Evolutionary conservation across 2,329 filamentous ascomycete species (phyloP).

Genomic region (Beauveria pseudobassiana): DNA sequence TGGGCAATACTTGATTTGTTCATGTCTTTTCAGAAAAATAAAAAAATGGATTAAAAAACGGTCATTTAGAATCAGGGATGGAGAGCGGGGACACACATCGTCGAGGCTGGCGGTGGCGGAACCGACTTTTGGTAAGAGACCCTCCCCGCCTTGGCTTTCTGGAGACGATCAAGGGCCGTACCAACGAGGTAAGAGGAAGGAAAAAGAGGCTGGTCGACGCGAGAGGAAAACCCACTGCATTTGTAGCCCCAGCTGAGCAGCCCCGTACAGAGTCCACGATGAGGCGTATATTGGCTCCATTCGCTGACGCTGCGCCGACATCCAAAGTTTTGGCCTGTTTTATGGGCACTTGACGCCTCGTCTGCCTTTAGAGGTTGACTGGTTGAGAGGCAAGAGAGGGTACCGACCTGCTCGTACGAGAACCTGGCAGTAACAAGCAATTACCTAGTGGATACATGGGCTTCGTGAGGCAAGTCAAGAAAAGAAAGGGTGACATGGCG

Average conservation of each 20-base stretch:
- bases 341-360: slow-evolving; percentile 1
- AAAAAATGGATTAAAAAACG: not conserved
- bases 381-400: not conserved
- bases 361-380: not conserved
- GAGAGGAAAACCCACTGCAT: not conserved
- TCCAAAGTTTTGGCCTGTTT: not conserved
- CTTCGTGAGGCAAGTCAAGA: not conserved
- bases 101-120: not conserved
- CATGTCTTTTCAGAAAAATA: not conserved
- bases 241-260: slow-evolving; percentile 4
- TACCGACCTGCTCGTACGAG: not conserved
- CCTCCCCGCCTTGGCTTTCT: not conserved
- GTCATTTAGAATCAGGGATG: not conserved
- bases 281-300: slow-evolving; percentile 5
- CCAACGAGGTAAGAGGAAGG: not conserved
- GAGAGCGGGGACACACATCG: not conserved
- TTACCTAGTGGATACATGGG: no score
- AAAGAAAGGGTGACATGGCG: not conserved
- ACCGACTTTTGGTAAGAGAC: not conserved
- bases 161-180: not conserved
- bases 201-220: not conserved
- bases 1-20: not conserved
- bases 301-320: not conserved
- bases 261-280: slow-evolving; percentile 1
- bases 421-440: no score